A percentile compares a stretch with the other conserved stretches of the same genome.
Conservation (phyloP, 2,329 filamentous ascomycete species). For the Botryosphaeria dothidea region DNA sequence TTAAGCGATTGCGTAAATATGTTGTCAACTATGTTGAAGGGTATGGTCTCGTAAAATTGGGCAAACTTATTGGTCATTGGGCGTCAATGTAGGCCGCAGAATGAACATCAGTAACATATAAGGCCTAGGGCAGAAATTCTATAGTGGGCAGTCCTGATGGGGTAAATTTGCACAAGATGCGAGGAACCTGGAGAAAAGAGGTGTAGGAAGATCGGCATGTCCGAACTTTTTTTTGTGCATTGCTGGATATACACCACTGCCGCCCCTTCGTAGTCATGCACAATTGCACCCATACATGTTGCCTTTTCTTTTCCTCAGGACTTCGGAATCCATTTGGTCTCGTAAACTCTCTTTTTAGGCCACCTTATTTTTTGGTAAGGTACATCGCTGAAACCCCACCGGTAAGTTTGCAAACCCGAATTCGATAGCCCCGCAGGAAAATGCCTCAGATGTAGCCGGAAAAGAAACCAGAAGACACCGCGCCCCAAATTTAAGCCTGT, state of each 20-base stretch:
- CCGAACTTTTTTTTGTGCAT: constrained; percentile 18
- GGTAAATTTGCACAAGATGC: too few species aligned
- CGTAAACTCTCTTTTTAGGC: constrained; percentile 20
- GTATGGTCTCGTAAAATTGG: too few species aligned
- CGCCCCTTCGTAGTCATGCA: constrained; percentile 8
- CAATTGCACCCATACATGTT: constrained; percentile 12
- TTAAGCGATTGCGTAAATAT: too few species aligned
- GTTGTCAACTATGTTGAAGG: too few species aligned
- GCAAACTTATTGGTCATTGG: too few species aligned
- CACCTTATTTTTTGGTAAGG: constrained; percentile 19
- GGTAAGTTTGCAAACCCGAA: constrained; percentile 11
- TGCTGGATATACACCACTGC: constrained; percentile 19
- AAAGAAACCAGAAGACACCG: constrained; percentile 20
- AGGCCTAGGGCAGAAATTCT: too few species aligned
- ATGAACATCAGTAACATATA: too few species aligned
- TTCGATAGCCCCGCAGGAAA: constrained; percentile 20
- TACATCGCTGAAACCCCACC: constrained; percentile 17
- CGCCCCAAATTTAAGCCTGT: constrained; percentile 15
- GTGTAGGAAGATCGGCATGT: background rate
- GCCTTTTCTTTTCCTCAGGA: constrained; percentile 2
- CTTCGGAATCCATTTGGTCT: constrained; percentile 17
- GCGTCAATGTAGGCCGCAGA: too few species aligned
- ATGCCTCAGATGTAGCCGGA: constrained; percentile 19
- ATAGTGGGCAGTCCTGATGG: too few species aligned
- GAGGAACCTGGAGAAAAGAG: background rate